phyloP scores from a whole-genome alignment of 2,329 filamentous ascomycete species.

The Aspergillus sergii region DNA sequence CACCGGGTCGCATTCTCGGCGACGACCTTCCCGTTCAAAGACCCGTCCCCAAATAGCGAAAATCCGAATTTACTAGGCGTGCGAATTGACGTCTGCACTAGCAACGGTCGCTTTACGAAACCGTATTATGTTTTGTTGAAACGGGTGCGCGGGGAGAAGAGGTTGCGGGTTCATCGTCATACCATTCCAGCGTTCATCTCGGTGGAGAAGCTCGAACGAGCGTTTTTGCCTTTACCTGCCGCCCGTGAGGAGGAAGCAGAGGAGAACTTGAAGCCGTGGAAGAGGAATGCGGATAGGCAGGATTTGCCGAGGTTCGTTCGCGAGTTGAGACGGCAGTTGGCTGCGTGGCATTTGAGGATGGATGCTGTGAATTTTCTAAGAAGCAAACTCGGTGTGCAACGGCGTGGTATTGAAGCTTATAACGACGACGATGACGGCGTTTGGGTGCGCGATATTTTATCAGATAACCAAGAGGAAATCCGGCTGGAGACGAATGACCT shows the following conservation, averaged over 20 bases:
- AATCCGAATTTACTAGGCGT: slow-evolving; percentile 41
- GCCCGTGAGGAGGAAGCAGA: slow-evolving; percentile 17
- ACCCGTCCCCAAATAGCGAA: slow-evolving; percentile 40
- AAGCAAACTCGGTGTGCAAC: slow-evolving; percentile 32
- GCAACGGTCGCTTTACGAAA: slow-evolving; percentile 42
- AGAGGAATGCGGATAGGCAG: slow-evolving; percentile 30
- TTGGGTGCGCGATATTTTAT: slow-evolving; percentile 20
- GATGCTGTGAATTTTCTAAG: slow-evolving; percentile 40
- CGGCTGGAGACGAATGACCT: slow-evolving; percentile 23
- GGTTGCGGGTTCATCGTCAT: slow-evolving; percentile 43
- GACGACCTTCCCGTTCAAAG: slow-evolving; percentile 50
- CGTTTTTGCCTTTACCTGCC: slow-evolving; percentile 30
- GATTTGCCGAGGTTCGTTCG: slow-evolving; percentile 41
- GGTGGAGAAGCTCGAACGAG: slow-evolving; percentile 38
- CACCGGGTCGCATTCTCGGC: slow-evolving; percentile 49
- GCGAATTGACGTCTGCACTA: slow-evolving; percentile 44
- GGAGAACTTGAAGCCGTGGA: slow-evolving; percentile 21
- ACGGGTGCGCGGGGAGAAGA: slow-evolving; percentile 26
- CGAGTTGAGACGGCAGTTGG: slow-evolving; percentile 44
- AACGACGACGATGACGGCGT: slow-evolving; percentile 17
- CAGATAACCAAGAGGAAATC: slow-evolving; percentile 15
- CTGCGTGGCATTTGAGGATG: slow-evolving; percentile 44
- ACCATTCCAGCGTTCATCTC: slow-evolving; percentile 51
- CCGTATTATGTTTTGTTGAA: slow-evolving; percentile 49
- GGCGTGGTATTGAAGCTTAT: slow-evolving; percentile 13